Conservation (phyloP, 2,329 filamentous ascomycete genomes). For the Leptographium galeiforme region DNA sequence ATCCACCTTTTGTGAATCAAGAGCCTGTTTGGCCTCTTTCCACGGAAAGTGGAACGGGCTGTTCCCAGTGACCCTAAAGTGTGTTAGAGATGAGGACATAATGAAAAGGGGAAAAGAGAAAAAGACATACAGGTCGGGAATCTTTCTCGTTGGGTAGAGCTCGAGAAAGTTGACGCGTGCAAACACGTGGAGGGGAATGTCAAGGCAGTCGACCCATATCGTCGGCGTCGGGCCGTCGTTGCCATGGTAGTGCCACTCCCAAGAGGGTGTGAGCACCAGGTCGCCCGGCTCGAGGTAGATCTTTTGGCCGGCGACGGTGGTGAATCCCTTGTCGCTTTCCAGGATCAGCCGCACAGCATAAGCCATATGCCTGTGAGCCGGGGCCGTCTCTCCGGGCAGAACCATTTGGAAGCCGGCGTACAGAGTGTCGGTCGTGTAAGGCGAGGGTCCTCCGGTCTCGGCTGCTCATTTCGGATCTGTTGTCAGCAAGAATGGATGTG, state of each 20-base stretch:
- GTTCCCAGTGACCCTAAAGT: background rate
- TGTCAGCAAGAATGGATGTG: no score
- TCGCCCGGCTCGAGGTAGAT: constrained; percentile 39
- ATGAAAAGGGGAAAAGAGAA: no score
- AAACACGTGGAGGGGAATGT: constrained; percentile 36
- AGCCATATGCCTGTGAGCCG: constrained; percentile 41
- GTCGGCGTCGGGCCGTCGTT: constrained; percentile 40
- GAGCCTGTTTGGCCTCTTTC: background rate
- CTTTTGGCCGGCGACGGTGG: constrained; percentile 39
- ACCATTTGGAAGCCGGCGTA: constrained; percentile 44
- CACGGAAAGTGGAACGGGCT: background rate
- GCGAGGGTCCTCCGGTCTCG: constrained; percentile 15
- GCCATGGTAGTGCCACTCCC: constrained; percentile 48
- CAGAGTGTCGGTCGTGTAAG: constrained; percentile 43
- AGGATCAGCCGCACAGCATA: constrained; percentile 46
- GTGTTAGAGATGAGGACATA: background rate
- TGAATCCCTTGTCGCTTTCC: constrained; percentile 39
- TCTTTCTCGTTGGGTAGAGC: constrained; percentile 21
- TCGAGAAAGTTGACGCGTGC: constrained; percentile 41
- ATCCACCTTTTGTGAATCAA: background rate
- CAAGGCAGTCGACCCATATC: constrained; percentile 44
- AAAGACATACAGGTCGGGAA: background rate
- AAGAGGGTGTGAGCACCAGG: constrained; percentile 42
- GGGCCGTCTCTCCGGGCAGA: constrained; percentile 40
- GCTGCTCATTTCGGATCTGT: no score